Base-by-base conservation (phyloP, 225 moss, liverwort and hornwort species). In the Straminergon stramineum region DNA sequence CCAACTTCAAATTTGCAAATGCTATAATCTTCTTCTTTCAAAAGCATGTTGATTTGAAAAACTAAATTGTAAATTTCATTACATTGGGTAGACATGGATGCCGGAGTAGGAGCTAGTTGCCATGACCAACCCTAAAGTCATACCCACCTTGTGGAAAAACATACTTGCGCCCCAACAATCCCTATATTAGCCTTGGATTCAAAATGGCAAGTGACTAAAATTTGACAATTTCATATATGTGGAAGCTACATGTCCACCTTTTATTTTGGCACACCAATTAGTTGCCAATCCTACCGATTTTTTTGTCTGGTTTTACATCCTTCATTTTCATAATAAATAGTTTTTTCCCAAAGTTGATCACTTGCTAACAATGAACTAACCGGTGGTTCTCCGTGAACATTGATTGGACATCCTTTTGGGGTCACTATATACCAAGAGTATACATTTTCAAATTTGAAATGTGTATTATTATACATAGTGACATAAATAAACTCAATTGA, bases 61-160 rank as follows among this genome's bases (percentile, higher is more conserved):
- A 67, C 37, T 10, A 37, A 67, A 67, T 0, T 37, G 6, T 1
- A 37, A 10, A 10, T 67, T 37, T 67, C 6, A 67, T 20, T 37
- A 11, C 20, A 67, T 37, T 6, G 1, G 1, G 6, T 0, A n/a
- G 1, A 20, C 1, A 5, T 1, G 0, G 6, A 68, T 1, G 2
- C 21, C 0, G 5, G 2, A 68, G 12, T 37, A 68, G 12, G 37
- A 12, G 2, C 1, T n/a, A 4, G 23, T 1, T 2, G 1, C 23
- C 3, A 69, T 0, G 1, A 69, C 3, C 7, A 69, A 23, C 1
- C 20, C 17, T 34, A 18, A 67, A 18, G 35, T 1, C 16, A 64
- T 7, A 35, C 2, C 9, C 16, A 10, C 66, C 7, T 68, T 68
- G 22, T n/a, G 12, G 0, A 68, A 68, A 11, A 37, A 37, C 6